Conservation (phyloP, 2,329 filamentous ascomycete genomes). For the Aspergillus pseudotamarii region DNA sequence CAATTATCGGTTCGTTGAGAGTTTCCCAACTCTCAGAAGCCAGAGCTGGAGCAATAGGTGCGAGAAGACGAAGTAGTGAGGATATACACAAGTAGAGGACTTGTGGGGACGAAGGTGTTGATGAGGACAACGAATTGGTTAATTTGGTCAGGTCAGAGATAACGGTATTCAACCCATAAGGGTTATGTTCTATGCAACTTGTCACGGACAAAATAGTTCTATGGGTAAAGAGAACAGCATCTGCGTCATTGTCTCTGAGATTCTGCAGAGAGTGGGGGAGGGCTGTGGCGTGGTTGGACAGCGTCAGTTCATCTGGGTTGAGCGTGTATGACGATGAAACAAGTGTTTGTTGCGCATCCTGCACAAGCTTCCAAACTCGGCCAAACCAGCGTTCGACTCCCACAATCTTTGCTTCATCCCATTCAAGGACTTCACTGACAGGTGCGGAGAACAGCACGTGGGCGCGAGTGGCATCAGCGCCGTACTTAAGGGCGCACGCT, state of each 20-base stretch:
- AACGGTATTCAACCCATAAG: constrained; percentile 79
- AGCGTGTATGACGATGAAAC: constrained; percentile 24
- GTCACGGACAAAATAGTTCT: constrained; percentile 68
- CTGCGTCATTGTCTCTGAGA: constrained; percentile 39
- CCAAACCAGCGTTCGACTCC: constrained; percentile 81
- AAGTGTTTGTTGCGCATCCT: constrained; percentile 35
- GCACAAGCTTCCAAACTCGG: constrained; percentile 64
- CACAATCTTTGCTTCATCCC: constrained; percentile 81
- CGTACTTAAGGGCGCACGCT: constrained; percentile 70
- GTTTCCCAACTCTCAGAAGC: constrained; percentile 78
- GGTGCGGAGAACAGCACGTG: constrained; percentile 90
- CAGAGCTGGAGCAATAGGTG: constrained; percentile 78
- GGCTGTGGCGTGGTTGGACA: constrained; percentile 25
- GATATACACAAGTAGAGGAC: constrained; percentile 51
- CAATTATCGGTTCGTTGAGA: constrained; percentile 45
- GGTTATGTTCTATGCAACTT: constrained; percentile 66
- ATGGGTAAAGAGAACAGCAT: constrained; percentile 69
- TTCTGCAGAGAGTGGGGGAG: constrained; percentile 32
- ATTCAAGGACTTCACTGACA: constrained; percentile 80
- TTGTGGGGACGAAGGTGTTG: constrained; percentile 44
- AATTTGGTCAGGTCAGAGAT: constrained; percentile 82
- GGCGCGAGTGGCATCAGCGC: constrained; percentile 80
- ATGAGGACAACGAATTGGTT: constrained; percentile 67
- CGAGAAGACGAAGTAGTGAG: constrained; percentile 70
- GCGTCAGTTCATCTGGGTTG: constrained; percentile 17